These are phyloP conservation scores for Leccinum pachyderme DNA, from an alignment of 1,284 basidiomycete genomes.

Conservation along the genomic window DNA sequence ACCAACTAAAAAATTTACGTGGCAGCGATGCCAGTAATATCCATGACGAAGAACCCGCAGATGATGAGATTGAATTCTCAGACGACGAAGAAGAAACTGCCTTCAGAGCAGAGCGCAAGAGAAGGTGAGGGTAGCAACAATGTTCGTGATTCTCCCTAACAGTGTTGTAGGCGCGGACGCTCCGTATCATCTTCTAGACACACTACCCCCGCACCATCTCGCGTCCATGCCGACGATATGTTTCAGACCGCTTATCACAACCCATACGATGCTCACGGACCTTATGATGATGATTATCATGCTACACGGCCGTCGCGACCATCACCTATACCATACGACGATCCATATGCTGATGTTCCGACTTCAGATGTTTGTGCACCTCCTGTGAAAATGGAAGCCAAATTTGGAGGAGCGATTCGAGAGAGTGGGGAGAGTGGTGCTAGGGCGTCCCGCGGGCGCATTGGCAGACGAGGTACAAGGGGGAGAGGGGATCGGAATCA, in stretches of 20 bases:
- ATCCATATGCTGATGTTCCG: constrained; percentile 65
- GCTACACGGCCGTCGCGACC: constrained; percentile 52
- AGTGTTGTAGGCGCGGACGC: constrained; percentile 45
- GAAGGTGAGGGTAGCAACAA: constrained; percentile 43
- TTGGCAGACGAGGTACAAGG: constrained; percentile 32
- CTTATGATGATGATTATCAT: constrained; percentile 62
- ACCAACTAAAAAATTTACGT: constrained; percentile 60
- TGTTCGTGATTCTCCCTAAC: constrained; percentile 9
- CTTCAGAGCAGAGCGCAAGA: constrained; percentile 55
- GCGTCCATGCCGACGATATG: constrained; percentile 54
- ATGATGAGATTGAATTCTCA: constrained; percentile 85
- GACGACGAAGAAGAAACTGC: constrained; percentile 86
- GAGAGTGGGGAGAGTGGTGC: constrained; percentile 17
- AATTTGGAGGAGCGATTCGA: constrained; percentile 19
- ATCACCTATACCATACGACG: constrained; percentile 67
- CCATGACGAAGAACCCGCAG: constrained; percentile 85
- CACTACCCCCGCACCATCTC: constrained; percentile 52
- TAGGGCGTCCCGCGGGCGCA: constrained; percentile 33
- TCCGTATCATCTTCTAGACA: constrained; percentile 53
- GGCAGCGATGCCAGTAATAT: constrained; percentile 93
- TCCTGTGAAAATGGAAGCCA: neutral
- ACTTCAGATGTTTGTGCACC: constrained; percentile 16
- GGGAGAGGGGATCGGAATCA: constrained; percentile 20
- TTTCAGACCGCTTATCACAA: constrained; percentile 46
- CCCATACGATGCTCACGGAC: constrained; percentile 61